Conservation (phyloP, 2,329 filamentous ascomycete genomes). For the Byssothecium circinans region DNA sequence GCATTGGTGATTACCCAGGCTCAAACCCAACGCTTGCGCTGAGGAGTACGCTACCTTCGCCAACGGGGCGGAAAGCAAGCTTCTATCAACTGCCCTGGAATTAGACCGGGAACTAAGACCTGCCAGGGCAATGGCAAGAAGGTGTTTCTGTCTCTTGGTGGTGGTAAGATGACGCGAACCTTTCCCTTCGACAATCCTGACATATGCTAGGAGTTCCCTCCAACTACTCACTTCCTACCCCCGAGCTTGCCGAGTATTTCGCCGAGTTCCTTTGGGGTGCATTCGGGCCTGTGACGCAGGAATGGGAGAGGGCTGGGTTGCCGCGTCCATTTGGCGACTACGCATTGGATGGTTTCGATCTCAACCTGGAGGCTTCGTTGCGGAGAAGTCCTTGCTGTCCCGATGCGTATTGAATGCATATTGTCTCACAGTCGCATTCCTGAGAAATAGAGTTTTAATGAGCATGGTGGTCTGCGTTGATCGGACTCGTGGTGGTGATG, state of each 20-base stretch:
- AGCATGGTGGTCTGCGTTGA: too few relatives aligned
- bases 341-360: constrained; percentile 56
- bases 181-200: background rate
- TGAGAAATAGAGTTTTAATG: too few relatives aligned
- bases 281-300: constrained; percentile 48
- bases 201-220: constrained; percentile 24
- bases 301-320: constrained; percentile 35
- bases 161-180: constrained; percentile 22
- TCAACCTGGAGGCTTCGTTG: constrained; percentile 48
- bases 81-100: constrained; percentile 49
- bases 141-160: constrained; percentile 52
- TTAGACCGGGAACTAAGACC: constrained; percentile 37
- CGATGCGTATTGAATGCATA: too few relatives aligned
- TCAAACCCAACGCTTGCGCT: constrained; percentile 56
- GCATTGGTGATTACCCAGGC: constrained; percentile 51
- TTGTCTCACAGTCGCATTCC: too few relatives aligned
- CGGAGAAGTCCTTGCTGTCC: too few relatives aligned
- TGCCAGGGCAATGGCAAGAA: constrained; percentile 41
- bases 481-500: too few relatives aligned
- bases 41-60: constrained; percentile 43
- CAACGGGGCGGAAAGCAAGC: constrained; percentile 42
- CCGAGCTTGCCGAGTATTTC: constrained; percentile 48
- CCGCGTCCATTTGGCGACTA: constrained; percentile 53
- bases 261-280: constrained; percentile 55
- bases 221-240: constrained; percentile 48